phyloP scores from a whole-genome alignment of 305 asterid species.

The Fraxinus platypoda region DNA sequence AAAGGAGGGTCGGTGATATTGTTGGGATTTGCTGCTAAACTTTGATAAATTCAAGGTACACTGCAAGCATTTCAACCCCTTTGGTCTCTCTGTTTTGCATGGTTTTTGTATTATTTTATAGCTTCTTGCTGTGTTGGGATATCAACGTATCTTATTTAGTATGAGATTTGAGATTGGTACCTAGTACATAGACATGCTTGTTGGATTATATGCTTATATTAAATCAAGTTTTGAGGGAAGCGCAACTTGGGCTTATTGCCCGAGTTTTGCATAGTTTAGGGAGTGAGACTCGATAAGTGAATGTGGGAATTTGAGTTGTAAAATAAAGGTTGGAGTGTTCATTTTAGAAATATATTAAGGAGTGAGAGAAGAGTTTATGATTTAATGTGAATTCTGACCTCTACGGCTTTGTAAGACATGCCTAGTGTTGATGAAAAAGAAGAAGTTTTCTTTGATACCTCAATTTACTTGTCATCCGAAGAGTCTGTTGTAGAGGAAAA shows the following conservation, averaged over 20 bases:
- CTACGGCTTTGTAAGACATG: constrained; percentile 39
- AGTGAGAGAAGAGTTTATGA: constrained; percentile 17
- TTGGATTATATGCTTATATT: background rate
- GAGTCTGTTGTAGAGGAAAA: constrained; percentile 24
- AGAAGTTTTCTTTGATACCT: constrained; percentile 64
- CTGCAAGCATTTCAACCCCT: constrained; percentile 15
- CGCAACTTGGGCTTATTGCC: constrained; percentile 22
- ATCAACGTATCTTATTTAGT: constrained; percentile 8
- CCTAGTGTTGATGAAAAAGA: constrained; percentile 39
- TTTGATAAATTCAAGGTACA: constrained; percentile 36
- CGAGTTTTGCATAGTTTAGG: constrained; percentile 28
- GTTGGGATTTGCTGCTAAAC: constrained; percentile 46
- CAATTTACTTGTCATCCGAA: constrained; percentile 40
- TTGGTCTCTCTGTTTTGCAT: constrained; percentile 17
- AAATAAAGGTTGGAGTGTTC: constrained; percentile 19
- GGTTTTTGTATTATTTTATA: constrained; percentile 22
- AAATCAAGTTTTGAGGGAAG: background rate
- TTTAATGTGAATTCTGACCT: constrained; percentile 35
- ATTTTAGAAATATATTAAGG: constrained; percentile 16
- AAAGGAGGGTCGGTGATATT: constrained; percentile 65
- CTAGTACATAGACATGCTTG: constrained; percentile 37
- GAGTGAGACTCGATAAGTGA: constrained; percentile 51
- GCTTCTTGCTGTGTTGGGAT: constrained; percentile 20
- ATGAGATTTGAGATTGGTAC: constrained; percentile 33
- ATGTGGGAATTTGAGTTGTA: constrained; percentile 22